Base-by-base conservation (phyloP, 768 basidiomycete species). In the Tephrocybe sp. region DNA sequence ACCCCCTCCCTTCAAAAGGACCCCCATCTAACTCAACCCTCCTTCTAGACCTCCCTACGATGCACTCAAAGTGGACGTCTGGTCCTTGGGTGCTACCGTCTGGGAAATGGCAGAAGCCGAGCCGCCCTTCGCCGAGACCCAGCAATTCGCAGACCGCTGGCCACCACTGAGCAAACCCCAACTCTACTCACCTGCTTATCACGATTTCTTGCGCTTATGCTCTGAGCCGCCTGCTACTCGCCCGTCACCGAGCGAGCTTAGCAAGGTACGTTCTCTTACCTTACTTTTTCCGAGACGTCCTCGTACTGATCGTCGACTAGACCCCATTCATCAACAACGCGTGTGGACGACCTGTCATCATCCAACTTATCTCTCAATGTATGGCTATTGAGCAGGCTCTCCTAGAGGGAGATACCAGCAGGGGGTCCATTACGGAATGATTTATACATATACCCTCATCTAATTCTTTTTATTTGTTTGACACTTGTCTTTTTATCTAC, bases 31-130 rank as follows among this genome's bases (percentile, higher is more conserved):
- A 43, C 12, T 42, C 44, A 21, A 15, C 49, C 30, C 49, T 19
- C 26, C 24, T 22, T 22, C 32, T 41, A 87, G 85, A 43, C 83
- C 85, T 9, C 71, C 83, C 0, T 91, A 92, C 58, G 75, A 92
- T 58, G 79, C 83, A 1, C 75, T 89, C 35, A 84, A 85, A 62
- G 81, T 89, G 38, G 89, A 92, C 52, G 73, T 86, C 0, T 92
- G 88, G 88, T 89, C 88, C 0, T 70, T 90, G 5, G 89, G 89
- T 1, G 89, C 89, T 0, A 92, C 89, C 0, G 76, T 88, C 0
- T 91, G 89, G 89, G 89, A 92, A 61, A 76, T 87, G 67, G 86
- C 86, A 1, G 78, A 92, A 60, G 79, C 83, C 5, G 73, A 79
- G 44, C 89, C 89, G 4, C 89, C 89, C 0, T 92, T 91, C 60